A percentile compares a stretch with the other conserved stretches of the same genome.
phyloP scores from a whole-genome alignment of 129 eudicot genomes.

The Apium graveolens region DNA sequence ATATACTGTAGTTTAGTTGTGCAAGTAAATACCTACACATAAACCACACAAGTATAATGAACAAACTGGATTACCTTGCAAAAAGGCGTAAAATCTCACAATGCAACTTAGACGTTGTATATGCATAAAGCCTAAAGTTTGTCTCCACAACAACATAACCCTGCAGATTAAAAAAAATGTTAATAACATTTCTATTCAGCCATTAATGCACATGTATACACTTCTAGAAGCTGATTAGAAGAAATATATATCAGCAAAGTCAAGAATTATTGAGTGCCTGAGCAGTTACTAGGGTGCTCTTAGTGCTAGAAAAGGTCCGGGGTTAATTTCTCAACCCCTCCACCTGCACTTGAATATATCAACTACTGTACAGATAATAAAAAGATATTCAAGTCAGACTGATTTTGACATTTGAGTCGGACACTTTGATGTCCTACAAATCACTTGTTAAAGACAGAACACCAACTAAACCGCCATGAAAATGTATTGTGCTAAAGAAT shows the following conservation, averaged over 20 bases:
- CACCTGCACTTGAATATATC: too few species aligned
- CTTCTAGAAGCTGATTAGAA: neutral
- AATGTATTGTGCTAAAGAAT: neutral
- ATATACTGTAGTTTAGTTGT: neutral
- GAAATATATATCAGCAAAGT: neutral
- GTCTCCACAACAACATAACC: conserved; percentile 95
- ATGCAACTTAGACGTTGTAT: conserved; percentile 83
- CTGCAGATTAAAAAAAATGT: conserved; percentile 24
- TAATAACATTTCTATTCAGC: conserved; percentile 1
- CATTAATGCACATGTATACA: neutral
- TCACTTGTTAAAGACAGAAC: neutral
- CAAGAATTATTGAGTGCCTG: neutral
- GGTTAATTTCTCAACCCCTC: too few species aligned
- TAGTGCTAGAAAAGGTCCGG: too few species aligned
- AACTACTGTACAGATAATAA: too few species aligned
- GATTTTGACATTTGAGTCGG: too few species aligned
- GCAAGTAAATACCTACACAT: neutral
- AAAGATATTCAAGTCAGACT: too few species aligned
- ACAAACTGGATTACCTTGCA: conserved; percentile 48
- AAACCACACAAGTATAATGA: conserved; percentile 7
- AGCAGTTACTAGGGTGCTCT: too few species aligned
- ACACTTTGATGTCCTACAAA: neutral
- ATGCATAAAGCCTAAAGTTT: conserved; percentile 87
- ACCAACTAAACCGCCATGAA: neutral
- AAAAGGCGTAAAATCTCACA: conserved; percentile 85